Evolutionary conservation across 345 rosid genomes (phyloP), one percentile per base, ranked within the genome.

Genomic region (Streptanthus diversifolius): DNA sequence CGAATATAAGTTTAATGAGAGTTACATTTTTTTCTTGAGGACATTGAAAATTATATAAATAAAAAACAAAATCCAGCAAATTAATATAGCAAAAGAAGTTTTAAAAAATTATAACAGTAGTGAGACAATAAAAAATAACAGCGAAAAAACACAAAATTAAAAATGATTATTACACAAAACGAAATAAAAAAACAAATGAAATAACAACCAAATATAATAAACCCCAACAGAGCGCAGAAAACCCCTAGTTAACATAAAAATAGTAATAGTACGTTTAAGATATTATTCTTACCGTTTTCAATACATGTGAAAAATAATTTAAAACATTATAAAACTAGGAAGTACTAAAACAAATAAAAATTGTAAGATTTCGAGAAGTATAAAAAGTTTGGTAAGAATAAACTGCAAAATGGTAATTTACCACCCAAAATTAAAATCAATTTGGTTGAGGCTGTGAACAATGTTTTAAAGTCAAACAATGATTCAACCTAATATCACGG

Each of bases 381-480:
- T 41, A n/a, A 14, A 10, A 4, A 56, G 14, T 56, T 69, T 33
- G 56, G 56, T 57, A 44, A 43, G 55, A 32, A 33, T 15, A 37
- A 57, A 35, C 17, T 11, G 1, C 45, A 57, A 57, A 48, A 56
- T 70, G 49, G 24, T 15, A n/a, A 33, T 33, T 44, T 53, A 54
- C 47, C 64, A 32, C 43, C 54, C 21, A 72, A 56, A 69, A 33
- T 17, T 63, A 52, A 63, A 43, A 11, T 7, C 0, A 71, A 62
- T 18, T 49, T 61, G 22, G 19, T 19, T 27, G 37, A 33, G 22
- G 41, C 25, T 21, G 24, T 5, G 35, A 54, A 43, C n/a, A 63
- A 71, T 48, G 49, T 49, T 37, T 47, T 60, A 25, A 33, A 48
- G 67, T 59, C 67, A 71, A 60, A 25, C 29, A 44, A 68, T 63